Evolutionary conservation across 176 grass and related monocot species (phyloP).

Genomic region (Elymus sibiricus): DNA sequence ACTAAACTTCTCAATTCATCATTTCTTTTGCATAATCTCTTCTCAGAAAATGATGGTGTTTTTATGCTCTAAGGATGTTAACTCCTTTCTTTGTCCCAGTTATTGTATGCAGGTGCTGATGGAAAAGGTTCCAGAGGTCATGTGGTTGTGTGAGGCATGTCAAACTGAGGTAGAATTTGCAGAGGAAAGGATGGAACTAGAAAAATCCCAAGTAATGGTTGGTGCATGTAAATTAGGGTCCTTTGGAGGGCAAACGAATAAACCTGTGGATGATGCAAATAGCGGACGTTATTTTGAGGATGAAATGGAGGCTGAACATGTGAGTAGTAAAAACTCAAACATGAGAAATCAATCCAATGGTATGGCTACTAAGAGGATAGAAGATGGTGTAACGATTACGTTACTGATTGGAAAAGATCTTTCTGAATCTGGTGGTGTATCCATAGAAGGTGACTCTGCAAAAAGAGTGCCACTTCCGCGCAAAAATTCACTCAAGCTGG

Average conservation of each 20-base stretch:
- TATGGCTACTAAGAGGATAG: not conserved
- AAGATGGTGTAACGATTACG: constrained; percentile 20
- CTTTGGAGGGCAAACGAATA: constrained; percentile 29
- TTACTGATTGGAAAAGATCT: constrained; percentile 16
- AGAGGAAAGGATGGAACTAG: constrained; percentile 35
- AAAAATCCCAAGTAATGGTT: constrained; percentile 41
- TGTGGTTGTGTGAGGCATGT: constrained; percentile 96
- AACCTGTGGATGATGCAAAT: constrained; percentile 6
- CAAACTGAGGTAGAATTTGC: constrained; percentile 51
- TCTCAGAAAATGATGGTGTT: not conserved
- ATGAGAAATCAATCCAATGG: constrained; percentile 26
- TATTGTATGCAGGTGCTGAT: constrained; percentile 86
- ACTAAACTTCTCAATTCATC: not conserved
- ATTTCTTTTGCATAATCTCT: not conserved
- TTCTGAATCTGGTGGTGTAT: constrained; percentile 16
- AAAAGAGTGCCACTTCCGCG: constrained; percentile 29
- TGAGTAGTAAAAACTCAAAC: constrained; percentile 24
- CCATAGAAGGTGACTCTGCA: constrained; percentile 21
- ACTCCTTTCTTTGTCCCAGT: constrained; percentile 48
- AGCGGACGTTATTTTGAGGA: constrained; percentile 22
- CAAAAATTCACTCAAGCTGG: constrained; percentile 31
- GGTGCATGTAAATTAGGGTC: constrained; percentile 28
- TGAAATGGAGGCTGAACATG: constrained; percentile 48
- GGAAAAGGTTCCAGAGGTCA: constrained; percentile 75
- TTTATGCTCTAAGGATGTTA: not conserved